A percentile compares a stretch with the other conserved stretches of the same genome.
These are phyloP conservation scores for Colletotrichum eleusines DNA, from an alignment of 2,329 filamentous ascomycete species.

Conservation along the genomic window DNA sequence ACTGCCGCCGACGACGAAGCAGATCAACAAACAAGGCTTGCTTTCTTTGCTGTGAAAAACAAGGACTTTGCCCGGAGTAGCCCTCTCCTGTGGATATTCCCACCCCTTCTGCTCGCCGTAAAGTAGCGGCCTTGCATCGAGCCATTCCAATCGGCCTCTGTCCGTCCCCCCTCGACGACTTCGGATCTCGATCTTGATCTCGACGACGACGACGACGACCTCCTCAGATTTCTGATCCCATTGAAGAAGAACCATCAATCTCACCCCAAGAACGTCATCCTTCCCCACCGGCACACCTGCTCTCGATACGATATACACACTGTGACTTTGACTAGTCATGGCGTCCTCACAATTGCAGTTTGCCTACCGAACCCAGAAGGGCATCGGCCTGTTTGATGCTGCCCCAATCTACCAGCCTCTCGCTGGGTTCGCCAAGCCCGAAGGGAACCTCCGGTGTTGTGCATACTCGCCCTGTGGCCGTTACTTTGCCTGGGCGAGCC, in stretches of 20 bases:
- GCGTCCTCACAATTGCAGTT: slow-evolving; percentile 91
- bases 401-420: slow-evolving; percentile 88
- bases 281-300: slow-evolving; percentile 44
- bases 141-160: slow-evolving; percentile 36
- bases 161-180: slow-evolving; percentile 23
- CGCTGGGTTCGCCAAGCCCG: slow-evolving; percentile 85
- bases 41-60: slow-evolving; percentile 32
- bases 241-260: slow-evolving; percentile 44
- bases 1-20: slow-evolving; percentile 14
- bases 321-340: slow-evolving; percentile 96
- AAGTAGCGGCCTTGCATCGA: slow-evolving; percentile 6
- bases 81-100: slow-evolving; percentile 3
- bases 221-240: slow-evolving; percentile 15
- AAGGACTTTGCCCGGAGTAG: slow-evolving; percentile 20
- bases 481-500: slow-evolving; percentile 95
- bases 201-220: slow-evolving; percentile 6
- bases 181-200: no score
- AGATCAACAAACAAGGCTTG: slow-evolving; percentile 34
- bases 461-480: slow-evolving; percentile 95
- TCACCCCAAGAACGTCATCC: slow-evolving; percentile 42
- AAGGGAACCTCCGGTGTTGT: slow-evolving; percentile 95
- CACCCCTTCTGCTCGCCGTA: slow-evolving; percentile 8
- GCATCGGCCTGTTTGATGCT: slow-evolving; percentile 93
- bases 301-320: slow-evolving; percentile 53
- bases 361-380: slow-evolving; percentile 97